Evolutionary conservation across 1,139 yeast genomes (phyloP).

Genomic region (Debaryomyces robertsiae): DNA sequence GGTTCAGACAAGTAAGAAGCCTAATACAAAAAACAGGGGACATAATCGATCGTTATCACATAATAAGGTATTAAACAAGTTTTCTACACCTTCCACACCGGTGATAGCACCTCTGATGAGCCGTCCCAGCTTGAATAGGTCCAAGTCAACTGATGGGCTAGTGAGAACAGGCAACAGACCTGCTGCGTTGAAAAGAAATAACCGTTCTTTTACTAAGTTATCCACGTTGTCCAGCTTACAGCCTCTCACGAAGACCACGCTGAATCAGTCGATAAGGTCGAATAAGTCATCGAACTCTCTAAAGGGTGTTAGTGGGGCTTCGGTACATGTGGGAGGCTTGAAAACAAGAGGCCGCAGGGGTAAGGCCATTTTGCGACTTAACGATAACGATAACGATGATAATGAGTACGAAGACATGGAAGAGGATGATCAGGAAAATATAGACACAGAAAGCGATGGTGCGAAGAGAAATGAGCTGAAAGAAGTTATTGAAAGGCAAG

Average conservation of each 20-base stretch:
- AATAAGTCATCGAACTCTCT: conserved; percentile 40
- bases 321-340: conserved; percentile 29
- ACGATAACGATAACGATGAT: conserved; percentile 32
- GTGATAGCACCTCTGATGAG: conserved; percentile 15
- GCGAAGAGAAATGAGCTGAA: conserved; percentile 14
- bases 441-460: conserved; percentile 11
- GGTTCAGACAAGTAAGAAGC: conserved; percentile 1
- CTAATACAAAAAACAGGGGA: conserved; percentile 17
- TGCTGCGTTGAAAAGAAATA: conserved; percentile 36
- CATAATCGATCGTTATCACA: conserved; percentile 40
- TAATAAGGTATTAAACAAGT: conserved; percentile 28
- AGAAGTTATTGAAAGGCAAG: background rate
- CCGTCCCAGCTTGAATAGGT: conserved; percentile 41
- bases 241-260: conserved; percentile 43
- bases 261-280: conserved; percentile 33
- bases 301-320: conserved; percentile 29
- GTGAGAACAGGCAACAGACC: conserved; percentile 24
- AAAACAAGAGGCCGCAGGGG: conserved; percentile 45
- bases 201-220: conserved; percentile 29
- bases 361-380: conserved; percentile 42
- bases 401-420: conserved; percentile 36
- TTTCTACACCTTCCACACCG: conserved; percentile 20
- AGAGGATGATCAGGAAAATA: conserved; percentile 10
- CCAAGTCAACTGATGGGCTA: conserved; percentile 49
- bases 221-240: conserved; percentile 41